These are phyloP conservation scores for Flaveria ramosissima DNA, from an alignment of 129 eudicot species.

Conservation along the genomic window DNA sequence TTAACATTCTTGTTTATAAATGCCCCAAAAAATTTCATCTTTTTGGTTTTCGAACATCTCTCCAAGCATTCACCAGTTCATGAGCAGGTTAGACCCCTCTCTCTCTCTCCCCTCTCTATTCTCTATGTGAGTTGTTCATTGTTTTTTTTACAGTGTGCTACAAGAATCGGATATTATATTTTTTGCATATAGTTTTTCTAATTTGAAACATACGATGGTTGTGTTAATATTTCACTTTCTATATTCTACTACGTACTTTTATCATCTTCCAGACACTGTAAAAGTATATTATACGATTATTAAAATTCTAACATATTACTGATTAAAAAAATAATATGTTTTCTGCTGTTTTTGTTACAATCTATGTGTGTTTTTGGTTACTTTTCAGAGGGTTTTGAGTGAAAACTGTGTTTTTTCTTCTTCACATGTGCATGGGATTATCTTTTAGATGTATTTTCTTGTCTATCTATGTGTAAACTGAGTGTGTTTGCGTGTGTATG, in stretches of 20 bases:
- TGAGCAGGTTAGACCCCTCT: constrained; percentile 31
- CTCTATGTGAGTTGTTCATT: background rate
- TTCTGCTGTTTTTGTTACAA: background rate
- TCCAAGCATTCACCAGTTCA: constrained; percentile 25
- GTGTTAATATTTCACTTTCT: too few species aligned
- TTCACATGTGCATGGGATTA: too few species aligned
- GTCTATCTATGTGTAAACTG: background rate
- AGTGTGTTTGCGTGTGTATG: background rate
- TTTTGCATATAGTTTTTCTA: too few species aligned
- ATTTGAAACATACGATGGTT: too few species aligned
- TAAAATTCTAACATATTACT: background rate
- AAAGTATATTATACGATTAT: too few species aligned
- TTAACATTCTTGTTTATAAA: constrained; percentile 29
- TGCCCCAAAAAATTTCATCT: constrained; percentile 30
- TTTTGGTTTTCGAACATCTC: constrained; percentile 42
- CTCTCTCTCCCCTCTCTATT: too few species aligned
- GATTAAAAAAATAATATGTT: background rate
- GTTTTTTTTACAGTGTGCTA: background rate
- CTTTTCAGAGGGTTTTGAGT: too few species aligned
- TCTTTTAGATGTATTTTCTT: background rate
- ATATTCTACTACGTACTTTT: too few species aligned
- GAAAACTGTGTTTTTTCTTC: too few species aligned
- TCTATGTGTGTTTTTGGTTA: background rate
- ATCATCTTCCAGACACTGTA: too few species aligned
- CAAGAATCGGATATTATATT: too few species aligned